phyloP scores from a whole-genome alignment of 192 early-diverging fungal genomes.

The Geosiphon pyriformis region DNA sequence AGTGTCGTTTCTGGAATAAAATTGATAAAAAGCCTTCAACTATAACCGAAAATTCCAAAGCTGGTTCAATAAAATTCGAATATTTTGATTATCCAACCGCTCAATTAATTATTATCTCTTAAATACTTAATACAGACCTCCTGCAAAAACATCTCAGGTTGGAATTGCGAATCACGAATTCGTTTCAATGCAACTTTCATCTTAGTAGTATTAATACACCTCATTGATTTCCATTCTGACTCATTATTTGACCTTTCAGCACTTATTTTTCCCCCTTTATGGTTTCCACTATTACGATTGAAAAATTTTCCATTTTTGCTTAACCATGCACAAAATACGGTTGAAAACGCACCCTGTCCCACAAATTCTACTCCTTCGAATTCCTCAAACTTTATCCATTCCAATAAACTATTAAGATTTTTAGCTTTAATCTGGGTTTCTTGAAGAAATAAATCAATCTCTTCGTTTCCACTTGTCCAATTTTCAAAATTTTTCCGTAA shows the following conservation, averaged over 20 bases:
- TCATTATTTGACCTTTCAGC: too few species aligned
- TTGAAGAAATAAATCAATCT: conserved; percentile 9
- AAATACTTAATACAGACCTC: neutral
- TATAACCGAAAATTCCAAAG: neutral
- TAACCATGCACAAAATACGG: conserved; percentile 10
- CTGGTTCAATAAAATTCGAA: neutral
- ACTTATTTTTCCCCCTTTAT: neutral
- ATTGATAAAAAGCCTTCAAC: conserved; percentile 2
- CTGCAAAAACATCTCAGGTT: neutral
- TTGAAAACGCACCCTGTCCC: conserved; percentile 12
- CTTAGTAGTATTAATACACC: too few species aligned
- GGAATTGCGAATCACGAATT: neutral
- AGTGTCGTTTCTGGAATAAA: neutral
- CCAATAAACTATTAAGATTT: conserved; percentile 4
- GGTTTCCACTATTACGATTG: neutral
- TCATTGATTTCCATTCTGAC: too few species aligned
- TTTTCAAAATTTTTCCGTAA: conserved; percentile 7
- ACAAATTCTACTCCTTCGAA: conserved; percentile 10
- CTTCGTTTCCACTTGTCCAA: conserved; percentile 15
- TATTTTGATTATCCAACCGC: neutral
- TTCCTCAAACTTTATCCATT: conserved; percentile 18
- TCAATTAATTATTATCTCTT: neutral
- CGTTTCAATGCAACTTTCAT: conserved; percentile 9
- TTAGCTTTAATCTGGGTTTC: conserved; percentile 1
- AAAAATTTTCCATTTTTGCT: conserved; percentile 1